phyloP scores from a whole-genome alignment of 2,329 filamentous ascomycete species.

The Trichoderma sp. region DNA sequence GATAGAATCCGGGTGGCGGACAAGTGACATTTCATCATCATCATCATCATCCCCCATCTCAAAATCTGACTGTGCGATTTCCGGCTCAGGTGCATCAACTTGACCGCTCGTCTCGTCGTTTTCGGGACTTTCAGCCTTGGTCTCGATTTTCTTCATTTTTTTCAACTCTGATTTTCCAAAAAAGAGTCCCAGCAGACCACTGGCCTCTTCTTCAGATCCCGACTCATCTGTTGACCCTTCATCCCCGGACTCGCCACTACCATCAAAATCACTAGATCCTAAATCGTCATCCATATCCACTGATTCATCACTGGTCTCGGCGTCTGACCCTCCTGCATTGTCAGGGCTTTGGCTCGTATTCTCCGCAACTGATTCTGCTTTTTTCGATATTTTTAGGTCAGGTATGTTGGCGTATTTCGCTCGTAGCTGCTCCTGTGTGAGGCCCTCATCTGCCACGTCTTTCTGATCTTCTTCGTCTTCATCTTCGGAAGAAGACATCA shows the following conservation, averaged over 20 bases:
- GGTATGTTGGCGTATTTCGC: slow-evolving; percentile 68
- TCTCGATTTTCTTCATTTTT: slow-evolving; percentile 46
- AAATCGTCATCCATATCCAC: slow-evolving; percentile 68
- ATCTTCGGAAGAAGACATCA: slow-evolving; percentile 64
- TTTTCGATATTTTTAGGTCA: slow-evolving; percentile 37
- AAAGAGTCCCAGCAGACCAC: slow-evolving; percentile 54
- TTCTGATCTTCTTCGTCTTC: slow-evolving; percentile 58
- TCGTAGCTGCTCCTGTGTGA: slow-evolving; percentile 67
- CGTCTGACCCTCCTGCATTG: slow-evolving; percentile 29
- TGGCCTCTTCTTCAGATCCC: slow-evolving; percentile 44
- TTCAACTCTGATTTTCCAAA: slow-evolving; percentile 59
- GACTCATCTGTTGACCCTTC: slow-evolving; percentile 40
- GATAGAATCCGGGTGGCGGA: slow-evolving; percentile 32
- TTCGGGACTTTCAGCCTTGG: slow-evolving; percentile 19
- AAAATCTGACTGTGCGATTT: not conserved
- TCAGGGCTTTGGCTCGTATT: slow-evolving; percentile 26
- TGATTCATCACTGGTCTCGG: slow-evolving; percentile 62
- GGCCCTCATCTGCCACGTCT: slow-evolving; percentile 57
- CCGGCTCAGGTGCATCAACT: slow-evolving; percentile 26
- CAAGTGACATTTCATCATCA: slow-evolving; percentile 37
- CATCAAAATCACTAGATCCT: slow-evolving; percentile 54
- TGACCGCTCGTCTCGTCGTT: slow-evolving; percentile 28
- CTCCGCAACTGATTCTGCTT: slow-evolving; percentile 27
- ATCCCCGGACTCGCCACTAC: slow-evolving; percentile 42
- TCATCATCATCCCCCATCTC: slow-evolving; percentile 34